Percentiles rank a stretch among this genome's conserved stretches.
These are phyloP conservation scores for Pseudocohnilembus persalinus DNA, from an alignment of 169 alveolate genomes.

Conservation along the genomic window DNA sequence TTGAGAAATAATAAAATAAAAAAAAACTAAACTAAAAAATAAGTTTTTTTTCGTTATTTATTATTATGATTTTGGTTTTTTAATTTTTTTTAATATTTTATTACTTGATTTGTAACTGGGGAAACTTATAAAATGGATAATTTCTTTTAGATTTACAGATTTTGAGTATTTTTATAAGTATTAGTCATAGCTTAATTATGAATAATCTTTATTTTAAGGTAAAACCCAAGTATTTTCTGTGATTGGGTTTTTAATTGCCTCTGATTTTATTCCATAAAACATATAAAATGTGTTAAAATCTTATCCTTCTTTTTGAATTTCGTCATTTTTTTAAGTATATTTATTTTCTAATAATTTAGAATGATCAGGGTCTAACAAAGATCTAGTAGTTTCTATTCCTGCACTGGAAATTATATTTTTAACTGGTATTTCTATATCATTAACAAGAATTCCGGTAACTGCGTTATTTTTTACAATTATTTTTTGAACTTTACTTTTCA, in stretches of 20 bases:
- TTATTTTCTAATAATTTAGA: background rate
- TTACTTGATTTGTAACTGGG: background rate
- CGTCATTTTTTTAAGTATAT: background rate
- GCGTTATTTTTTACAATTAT: background rate
- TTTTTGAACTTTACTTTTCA: constrained; percentile 4
- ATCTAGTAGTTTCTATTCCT: background rate
- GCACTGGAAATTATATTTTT: background rate
- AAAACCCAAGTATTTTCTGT: constrained; percentile 5
- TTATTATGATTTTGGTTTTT: too few relatives aligned
- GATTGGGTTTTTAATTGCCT: background rate
- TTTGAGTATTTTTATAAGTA: background rate
- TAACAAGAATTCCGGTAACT: constrained; percentile 16
- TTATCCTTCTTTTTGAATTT: background rate
- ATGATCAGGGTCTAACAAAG: background rate
- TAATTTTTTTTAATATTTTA: too few relatives aligned
- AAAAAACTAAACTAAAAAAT: too few relatives aligned
- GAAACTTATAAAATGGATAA: constrained; percentile 5
- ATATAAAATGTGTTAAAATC: constrained; percentile 1
- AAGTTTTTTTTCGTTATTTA: too few relatives aligned
- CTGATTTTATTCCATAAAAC: background rate
- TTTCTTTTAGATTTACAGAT: background rate
- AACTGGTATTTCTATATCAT: background rate
- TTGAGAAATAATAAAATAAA: too few relatives aligned
- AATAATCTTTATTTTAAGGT: constrained; percentile 5
- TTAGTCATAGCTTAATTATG: background rate